Percentiles rank a stretch among this genome's conserved stretches.
phyloP scores from a whole-genome alignment of 2,329 filamentous ascomycete species.

The Didymella exigua region DNA sequence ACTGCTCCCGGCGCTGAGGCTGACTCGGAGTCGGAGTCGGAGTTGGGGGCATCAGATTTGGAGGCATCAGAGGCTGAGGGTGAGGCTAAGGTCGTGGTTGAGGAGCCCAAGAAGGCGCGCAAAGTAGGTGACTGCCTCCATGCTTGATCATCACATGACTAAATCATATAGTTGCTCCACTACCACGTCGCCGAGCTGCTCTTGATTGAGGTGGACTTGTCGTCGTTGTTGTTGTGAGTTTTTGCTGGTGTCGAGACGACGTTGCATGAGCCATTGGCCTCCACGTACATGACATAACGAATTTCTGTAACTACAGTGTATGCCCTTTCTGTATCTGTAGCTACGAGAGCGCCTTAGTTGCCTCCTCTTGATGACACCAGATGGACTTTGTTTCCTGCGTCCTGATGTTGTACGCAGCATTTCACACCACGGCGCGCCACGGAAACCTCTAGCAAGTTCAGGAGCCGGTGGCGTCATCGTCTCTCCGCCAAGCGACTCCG shows the following conservation, averaged over 20 bases:
- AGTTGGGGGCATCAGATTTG: background rate
- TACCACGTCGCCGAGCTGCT: too few species aligned
- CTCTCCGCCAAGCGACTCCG: conserved; percentile 20
- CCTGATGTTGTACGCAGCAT: background rate
- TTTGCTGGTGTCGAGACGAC: background rate
- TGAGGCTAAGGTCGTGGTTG: background rate
- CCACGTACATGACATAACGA: background rate
- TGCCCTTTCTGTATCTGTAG: background rate
- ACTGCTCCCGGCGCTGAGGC: background rate
- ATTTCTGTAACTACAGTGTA: too few species aligned
- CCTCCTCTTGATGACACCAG: background rate
- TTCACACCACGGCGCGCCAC: background rate
- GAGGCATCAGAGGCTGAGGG: background rate
- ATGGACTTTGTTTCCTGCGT: background rate
- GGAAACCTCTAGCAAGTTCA: background rate
- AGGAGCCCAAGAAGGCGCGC: background rate
- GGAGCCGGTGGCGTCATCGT: conserved; percentile 19
- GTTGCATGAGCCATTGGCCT: background rate
- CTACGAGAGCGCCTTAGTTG: background rate
- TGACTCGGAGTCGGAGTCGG: background rate
- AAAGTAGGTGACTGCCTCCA: background rate
- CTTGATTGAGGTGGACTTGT: too few species aligned
- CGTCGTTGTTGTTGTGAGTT: background rate
- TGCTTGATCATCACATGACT: background rate
- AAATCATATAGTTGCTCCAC: background rate